Base-by-base conservation (phyloP, 257 asterid genomes). In the Nicotiana knightiana region DNA sequence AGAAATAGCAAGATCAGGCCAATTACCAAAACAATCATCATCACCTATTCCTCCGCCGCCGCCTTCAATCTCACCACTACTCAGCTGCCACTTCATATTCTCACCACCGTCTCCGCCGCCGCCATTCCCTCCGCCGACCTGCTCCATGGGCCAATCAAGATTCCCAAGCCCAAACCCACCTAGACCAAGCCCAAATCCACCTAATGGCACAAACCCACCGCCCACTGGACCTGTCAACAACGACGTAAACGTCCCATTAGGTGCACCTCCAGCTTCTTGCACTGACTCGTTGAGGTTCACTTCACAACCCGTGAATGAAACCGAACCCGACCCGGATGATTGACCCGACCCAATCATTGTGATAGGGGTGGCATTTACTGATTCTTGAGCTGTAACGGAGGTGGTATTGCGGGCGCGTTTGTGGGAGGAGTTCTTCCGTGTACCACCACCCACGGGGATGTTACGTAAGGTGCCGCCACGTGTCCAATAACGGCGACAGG, bases 401-500 rank as follows among this genome's bases (percentile, higher is more conserved):
- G 43, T 54, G 43, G 63, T 32, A 43, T 43, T 43, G 6, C 93
- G 90, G 32, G 86, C 85, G 53, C 93, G 93, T 76, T 89, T 90
- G 82, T 78, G 70, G 80, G 87, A 84, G 21, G 88, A 51, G 7
- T 87, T 15, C 63, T 85, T 86, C 39, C 93, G 90, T 58, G 92
- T 83, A 17, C 92, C 93, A 2, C 93, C 93, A 48, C 93, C 93
- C 10, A 89, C 88, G n/a, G 93, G 93, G 46, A 90, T 83, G 85
- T 89, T 87, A 6, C 93, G 86, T 73, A 90, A 79, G 18, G 93
- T 64, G 15, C 93, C 93, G 3, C 93, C 93, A 5, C 89, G 92
- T 5, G 93, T 90, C 93, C 93, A 90, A 87, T 90, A 90, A 2
- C 93, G 89, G 11, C 92, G 92, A 83, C 93, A 90, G 6, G 92